Evolutionary conservation across 2,329 filamentous ascomycete species (phyloP).

Genomic region (Colletotrichum euphorbiae): DNA sequence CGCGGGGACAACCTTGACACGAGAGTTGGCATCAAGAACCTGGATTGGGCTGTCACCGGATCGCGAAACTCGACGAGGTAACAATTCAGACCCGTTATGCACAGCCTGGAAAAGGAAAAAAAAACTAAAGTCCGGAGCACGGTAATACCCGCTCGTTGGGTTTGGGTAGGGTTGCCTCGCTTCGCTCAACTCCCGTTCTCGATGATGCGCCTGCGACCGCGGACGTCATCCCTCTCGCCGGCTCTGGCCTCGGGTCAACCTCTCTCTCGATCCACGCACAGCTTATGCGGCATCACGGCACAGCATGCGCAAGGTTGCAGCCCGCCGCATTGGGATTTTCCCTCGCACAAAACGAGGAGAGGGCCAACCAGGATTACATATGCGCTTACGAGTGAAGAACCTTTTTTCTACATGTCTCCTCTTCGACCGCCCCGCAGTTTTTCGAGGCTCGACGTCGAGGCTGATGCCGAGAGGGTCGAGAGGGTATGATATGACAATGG

Average conservation of each 20-base stretch:
- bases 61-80: background rate
- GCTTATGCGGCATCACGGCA: slow-evolving; percentile 19
- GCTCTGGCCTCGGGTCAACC: background rate
- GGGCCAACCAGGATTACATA: slow-evolving; percentile 10
- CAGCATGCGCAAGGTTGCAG: slow-evolving; percentile 8
- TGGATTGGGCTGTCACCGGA: background rate
- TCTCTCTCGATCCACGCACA: background rate
- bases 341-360: background rate
- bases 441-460: background rate
- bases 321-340: slow-evolving; percentile 23
- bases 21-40: background rate
- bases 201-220: background rate
- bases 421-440: slow-evolving; percentile 7
- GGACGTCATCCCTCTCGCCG: background rate
- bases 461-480: slow-evolving; percentile 27
- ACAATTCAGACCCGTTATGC: background rate
- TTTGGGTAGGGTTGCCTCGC: slow-evolving; percentile 1
- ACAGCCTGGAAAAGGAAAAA: background rate
- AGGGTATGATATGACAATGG: slow-evolving; percentile 15
- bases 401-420: background rate
- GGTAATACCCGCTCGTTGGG: slow-evolving; percentile 6
- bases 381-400: background rate
- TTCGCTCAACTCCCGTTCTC: slow-evolving; percentile 12
- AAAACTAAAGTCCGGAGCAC: background rate
- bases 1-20: background rate